Evolutionary conservation across 306 rosid genomes (phyloP).

Genomic region (Cucurbita moschata): DNA sequence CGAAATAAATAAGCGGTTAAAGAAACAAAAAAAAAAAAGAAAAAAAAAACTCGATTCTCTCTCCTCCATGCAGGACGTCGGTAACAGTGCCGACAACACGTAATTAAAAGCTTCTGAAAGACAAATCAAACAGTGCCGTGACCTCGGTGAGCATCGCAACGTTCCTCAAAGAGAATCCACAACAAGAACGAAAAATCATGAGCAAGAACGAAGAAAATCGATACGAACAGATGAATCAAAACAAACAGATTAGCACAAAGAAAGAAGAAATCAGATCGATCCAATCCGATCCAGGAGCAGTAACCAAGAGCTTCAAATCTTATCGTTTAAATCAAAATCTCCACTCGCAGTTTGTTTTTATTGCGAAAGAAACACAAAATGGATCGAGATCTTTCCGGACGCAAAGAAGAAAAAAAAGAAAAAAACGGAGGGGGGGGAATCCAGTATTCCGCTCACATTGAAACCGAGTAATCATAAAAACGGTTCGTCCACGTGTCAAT

Average conservation of each 20-base stretch:
- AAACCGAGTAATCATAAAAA: background rate
- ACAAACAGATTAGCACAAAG: background rate
- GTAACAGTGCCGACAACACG: slow-evolving; percentile 6
- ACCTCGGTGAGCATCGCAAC: background rate
- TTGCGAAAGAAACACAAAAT: background rate
- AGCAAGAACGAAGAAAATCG: background rate
- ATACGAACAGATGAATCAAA: background rate
- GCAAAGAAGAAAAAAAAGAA: background rate
- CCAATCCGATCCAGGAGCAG: background rate
- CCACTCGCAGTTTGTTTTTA: background rate
- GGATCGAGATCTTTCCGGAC: background rate
- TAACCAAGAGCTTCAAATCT: background rate
- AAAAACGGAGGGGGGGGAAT: background rate
- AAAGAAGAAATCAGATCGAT: background rate
- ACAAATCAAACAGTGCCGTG: background rate
- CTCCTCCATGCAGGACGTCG: slow-evolving; percentile 13
- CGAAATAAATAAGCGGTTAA: background rate
- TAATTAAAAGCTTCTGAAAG: slow-evolving; percentile 3
- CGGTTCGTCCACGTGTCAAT: background rate
- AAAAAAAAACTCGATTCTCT: background rate
- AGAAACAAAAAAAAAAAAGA: background rate
- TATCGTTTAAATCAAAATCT: background rate
- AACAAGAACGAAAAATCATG: too few species aligned
- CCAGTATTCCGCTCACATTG: background rate
- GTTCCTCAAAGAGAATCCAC: background rate